Base-by-base conservation (phyloP, 306 rosid species). In the Ziziphus jujuba region DNA sequence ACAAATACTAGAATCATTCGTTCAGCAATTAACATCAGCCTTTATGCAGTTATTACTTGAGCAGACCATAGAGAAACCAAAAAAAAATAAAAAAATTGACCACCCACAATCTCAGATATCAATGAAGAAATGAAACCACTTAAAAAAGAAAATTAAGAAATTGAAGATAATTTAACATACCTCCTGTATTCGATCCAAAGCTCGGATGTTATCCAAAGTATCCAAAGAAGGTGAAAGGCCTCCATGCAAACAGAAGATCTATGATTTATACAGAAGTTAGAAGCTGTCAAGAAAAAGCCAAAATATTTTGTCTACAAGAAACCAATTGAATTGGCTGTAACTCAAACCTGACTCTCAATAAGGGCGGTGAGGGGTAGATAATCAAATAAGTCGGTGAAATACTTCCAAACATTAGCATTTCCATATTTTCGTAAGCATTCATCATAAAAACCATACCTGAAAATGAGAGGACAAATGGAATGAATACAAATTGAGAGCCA, bases 371-470 rank as follows among this genome's bases (percentile, higher is more conserved):
- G 89, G 68, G 98, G 98, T 69, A 92, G 82, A 74, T 92, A 92
- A 84, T 92, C 98, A 83, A 92, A 92, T 69, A 92, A 80, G 71
- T 92, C 96, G 3, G 98, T 92, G 55, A 92, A 92, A 75, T 68
- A 84, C 77, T 92, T 92, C 98, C 98, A 92, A 71, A 92, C 98
- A 79, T 92, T 92, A 59, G 98, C 98, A 74, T 89, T 92, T 69
- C 98, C 98, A 63, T 92, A 92, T 77, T 92, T 92, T 84, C 98
- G 85, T 86, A 92, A 89, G 82, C 98, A 92, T 78, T 92, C 98
- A 7, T 92, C 98, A n/a, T 92, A 92, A 78, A 92, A 92, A 55
- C 98, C 98, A 87, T 92, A 92, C 87, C 98, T 92, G 92, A 83
- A 71, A 81, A 69, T 22, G 65, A 65, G 56, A 28, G 47, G 65